Percentiles rank a stretch among this genome's conserved stretches.
Evolutionary conservation across 768 basidiomycete species (phyloP).

Genomic region (Amanita pallidorosea): DNA sequence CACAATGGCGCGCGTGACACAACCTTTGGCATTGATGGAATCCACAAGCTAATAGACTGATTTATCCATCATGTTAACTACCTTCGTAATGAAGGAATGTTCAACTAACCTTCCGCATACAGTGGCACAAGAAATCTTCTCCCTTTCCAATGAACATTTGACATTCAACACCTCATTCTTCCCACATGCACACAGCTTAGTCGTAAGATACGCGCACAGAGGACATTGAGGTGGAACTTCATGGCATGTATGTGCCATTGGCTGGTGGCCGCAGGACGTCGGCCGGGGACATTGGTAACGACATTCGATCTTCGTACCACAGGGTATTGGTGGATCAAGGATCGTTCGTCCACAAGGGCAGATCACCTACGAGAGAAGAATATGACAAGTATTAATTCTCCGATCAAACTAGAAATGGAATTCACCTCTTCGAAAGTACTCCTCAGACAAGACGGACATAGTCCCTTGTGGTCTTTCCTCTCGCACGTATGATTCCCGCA

Average conservation of each 20-base stretch:
- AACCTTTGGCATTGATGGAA: conserved; percentile 77
- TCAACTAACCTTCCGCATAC: conserved; percentile 55
- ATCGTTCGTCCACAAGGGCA: conserved; percentile 85
- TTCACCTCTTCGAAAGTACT: conserved; percentile 88
- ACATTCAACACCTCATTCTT: conserved; percentile 75
- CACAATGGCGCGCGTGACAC: conserved; percentile 82
- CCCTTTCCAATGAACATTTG: conserved; percentile 65
- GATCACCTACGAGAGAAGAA: conserved; percentile 35
- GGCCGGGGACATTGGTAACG: conserved; percentile 66
- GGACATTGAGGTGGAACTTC: conserved; percentile 63
- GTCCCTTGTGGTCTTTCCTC: conserved; percentile 69
- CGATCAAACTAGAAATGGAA: neutral
- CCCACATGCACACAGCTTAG: conserved; percentile 80
- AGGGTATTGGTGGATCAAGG: conserved; percentile 81
- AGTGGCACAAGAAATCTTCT: conserved; percentile 79
- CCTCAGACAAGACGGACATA: conserved; percentile 74
- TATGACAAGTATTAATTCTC: neutral
- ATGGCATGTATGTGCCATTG: conserved; percentile 74
- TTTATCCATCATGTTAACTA: conserved; percentile 1
- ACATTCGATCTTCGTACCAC: conserved; percentile 74
- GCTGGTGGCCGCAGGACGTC: conserved; percentile 76
- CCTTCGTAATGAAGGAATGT: neutral
- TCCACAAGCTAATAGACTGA: conserved; percentile 70
- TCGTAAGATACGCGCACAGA: conserved; percentile 75
- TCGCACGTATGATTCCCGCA: conserved; percentile 81